Base-by-base conservation (phyloP, 2,329 filamentous ascomycete species). In the Colletotrichum navitas region DNA sequence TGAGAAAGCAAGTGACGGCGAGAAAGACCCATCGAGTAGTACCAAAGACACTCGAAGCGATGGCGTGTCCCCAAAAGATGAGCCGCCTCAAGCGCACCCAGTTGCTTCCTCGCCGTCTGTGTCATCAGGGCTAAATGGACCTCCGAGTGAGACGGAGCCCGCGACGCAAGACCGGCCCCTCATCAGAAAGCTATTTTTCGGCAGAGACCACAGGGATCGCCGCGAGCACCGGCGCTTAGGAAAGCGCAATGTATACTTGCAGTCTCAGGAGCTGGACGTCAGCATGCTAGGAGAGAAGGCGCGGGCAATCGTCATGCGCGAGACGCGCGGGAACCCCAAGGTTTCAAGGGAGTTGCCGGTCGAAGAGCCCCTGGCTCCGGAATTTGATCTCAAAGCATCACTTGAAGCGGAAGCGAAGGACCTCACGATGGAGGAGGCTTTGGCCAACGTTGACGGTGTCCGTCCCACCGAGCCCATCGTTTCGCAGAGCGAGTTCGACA, bases 391-490 rank as follows among this genome's bases (percentile, higher is more conserved):
- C 72, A 75, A 81, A 64, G 74, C 75, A 24, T 52, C 83, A 7
- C 66, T 83, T 5, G 73, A 78, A 1, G 74, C 76, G 12, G 75
- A 80, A 39, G 74, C 72, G 2, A 73, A 73, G 3, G 76, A 79
- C 3, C 72, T 78, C 1, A 77, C 74, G 1, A 62, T 73, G 2
- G 77, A 81, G 24, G 83, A 87, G 52, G 78, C 84, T 1, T 76
- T 81, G 60, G 76, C 78, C 4, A 85, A 87, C 68, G 84, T 90
- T 24, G 79, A 88, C 41, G 83, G 84, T 66, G 75, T 90, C 43
- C 81, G 82, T 47, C 88, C 88, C 1, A 68, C 66, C 1, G 80
- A 82, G 7, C 80, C 80, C 32, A 75, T 81, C 11, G 67, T 89
- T 5, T 75, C 79, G 1, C 75, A 78, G 43, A 78, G 76, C 0